Conservation (phyloP, 164 flowering plant genomes). For the Berberis vulgaris region DNA sequence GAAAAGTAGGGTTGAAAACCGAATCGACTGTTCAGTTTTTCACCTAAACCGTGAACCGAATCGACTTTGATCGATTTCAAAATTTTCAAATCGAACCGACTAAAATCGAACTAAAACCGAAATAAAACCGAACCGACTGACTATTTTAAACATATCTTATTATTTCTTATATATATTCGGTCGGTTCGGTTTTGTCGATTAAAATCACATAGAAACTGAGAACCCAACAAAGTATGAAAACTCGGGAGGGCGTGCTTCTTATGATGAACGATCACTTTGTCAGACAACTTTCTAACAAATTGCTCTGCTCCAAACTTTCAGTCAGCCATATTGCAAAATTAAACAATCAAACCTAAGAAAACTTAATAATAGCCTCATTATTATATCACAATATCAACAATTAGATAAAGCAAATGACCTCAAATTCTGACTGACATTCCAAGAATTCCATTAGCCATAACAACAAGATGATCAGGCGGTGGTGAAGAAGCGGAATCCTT, state of each 20-base stretch:
- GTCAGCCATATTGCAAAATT: conserved; percentile 55
- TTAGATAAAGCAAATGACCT: neutral
- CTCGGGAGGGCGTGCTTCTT: conserved; percentile 17
- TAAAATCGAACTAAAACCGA: too few relatives aligned
- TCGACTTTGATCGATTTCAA: too few relatives aligned
- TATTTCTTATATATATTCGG: too few relatives aligned
- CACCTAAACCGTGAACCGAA: too few relatives aligned
- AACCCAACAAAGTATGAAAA: neutral
- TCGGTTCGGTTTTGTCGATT: too few relatives aligned
- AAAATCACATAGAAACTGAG: too few relatives aligned
- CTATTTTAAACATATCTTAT: too few relatives aligned
- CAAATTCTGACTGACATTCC: conserved; percentile 43
- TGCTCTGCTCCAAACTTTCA: conserved; percentile 93
- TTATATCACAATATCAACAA: neutral
- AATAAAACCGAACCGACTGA: too few relatives aligned
- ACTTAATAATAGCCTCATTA: too few relatives aligned
- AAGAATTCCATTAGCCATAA: conserved; percentile 85
- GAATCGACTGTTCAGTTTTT: too few relatives aligned
- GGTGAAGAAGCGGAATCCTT: conserved; percentile 13
- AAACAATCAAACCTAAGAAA: neutral
- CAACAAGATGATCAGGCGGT: conserved; percentile 78
- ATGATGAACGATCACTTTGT: conserved; percentile 90
- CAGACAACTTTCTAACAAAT: conserved; percentile 63
- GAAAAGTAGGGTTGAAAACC: too few relatives aligned
- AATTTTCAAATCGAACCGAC: too few relatives aligned